Evolutionary conservation across 1,284 basidiomycete species (phyloP), one percentile per base, ranked within the genome.

Genomic region (Tetrapyrgos nigripes): DNA sequence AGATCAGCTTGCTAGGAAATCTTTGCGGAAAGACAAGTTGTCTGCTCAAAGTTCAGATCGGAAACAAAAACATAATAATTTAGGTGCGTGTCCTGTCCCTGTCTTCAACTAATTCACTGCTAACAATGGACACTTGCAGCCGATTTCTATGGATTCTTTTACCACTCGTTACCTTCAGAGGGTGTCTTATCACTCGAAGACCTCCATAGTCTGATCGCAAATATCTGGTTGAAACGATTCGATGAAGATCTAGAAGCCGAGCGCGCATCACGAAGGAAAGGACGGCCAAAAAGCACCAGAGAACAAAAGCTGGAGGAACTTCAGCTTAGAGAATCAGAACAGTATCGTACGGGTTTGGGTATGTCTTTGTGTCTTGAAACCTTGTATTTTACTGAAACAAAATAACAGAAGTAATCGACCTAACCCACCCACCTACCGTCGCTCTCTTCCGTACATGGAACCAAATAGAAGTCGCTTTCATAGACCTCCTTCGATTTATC

Each of bases 271-370:
- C 79, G 94, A 47, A 77, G 94, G 55, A 87, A 89, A 58, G 94
- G 94, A 2, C 76, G 93, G 57, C 87, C 94, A 43, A 94, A 93
- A 75, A 87, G 85, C 61, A 76, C 79, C 10, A 90, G 84, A 68
- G 89, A 93, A 68, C 64, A 79, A 37, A 88, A 88, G 65, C 70
- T 96, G 43, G 91, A 95, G 71, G 92, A 93, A 57, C 69, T 85
- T 23, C 89, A 87, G 68, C 69, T 86, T 53, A 78, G 82, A 52
- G 94, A 96, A 68, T 66, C 72, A 14, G 89, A 93, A 53, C 81
- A 87, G 61, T 97, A 94, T 72, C 84, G 90, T 51, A 91, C 92
- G 6, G 94, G 94, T 2, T 81, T 96, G 68, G 93, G 94, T 94
- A 68, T 63, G 89, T 79, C 28, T 50, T 31, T 49, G 19, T 51